Evolutionary conservation across 177 flowering plant species (phyloP), one percentile per base, ranked within the genome.

Genomic region (Telopea speciosissima): DNA sequence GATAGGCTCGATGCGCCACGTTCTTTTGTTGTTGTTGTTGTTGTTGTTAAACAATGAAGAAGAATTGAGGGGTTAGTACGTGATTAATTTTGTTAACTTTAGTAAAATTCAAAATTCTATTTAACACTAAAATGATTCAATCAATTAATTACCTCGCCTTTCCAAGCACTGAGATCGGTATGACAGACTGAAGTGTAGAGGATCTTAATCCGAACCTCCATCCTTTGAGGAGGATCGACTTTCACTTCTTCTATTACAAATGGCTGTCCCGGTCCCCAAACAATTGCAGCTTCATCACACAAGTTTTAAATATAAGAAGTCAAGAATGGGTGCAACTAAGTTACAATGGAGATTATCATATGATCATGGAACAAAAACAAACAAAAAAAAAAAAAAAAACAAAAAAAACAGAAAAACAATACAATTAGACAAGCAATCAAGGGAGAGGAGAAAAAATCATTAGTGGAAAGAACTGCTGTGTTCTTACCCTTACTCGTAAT

Each of bases 181-280:
- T 90, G 93, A 63, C 96, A 89, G n/a, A 90, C 81, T 0, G 89
- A 88, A 24, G 93, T 81, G 74, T 63, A 90, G 54, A 89, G 79
- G 67, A 90, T 85, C 77, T 82, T 85, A 54, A 90, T 45, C 28
- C 96, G 83, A 62, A 90, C 93, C 80, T 89, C 93, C 85, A 84
- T 73, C 60, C 78, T 76, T 70, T 86, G 83, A 25, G 96, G 96
- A 5, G 90, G 90, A 58, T 82, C 82, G 0, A 90, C 93, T 54
- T 36, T 80, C 24, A 90, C 73, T 62, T 88, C 79, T 71, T 90
- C 88, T 21, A 89, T 73, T 24, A 80, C 80, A 59, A 91, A 68
- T 1, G 90, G 87, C 70, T 84, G 40, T 16, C 81, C 82, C 1
- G 94, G 90, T 10, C 88, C 88, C 81, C 83, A 75, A 14, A 77